Conservation (phyloP, 345 rosid genomes). For the Excoecaria cochinchinensis region DNA sequence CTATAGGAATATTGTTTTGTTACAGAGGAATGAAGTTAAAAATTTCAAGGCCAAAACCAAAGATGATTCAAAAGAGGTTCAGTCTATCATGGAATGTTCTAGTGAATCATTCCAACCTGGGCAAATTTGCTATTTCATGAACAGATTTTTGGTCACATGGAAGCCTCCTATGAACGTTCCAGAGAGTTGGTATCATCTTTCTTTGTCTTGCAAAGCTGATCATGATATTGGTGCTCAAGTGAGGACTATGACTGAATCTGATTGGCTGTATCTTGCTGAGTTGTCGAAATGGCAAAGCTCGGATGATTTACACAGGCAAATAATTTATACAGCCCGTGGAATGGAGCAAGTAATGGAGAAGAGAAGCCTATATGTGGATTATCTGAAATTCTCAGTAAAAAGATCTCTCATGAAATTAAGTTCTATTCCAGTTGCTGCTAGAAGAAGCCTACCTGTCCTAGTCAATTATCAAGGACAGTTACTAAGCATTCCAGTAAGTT, state of each 20-base stretch:
- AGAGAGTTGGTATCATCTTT: constrained; percentile 12
- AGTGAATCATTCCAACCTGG: constrained; percentile 45
- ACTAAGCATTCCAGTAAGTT: constrained; percentile 67
- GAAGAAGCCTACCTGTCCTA: constrained; percentile 80
- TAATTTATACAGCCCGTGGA: background rate
- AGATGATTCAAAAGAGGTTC: constrained; percentile 25
- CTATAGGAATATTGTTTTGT: constrained; percentile 36
- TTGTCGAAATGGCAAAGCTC: constrained; percentile 38
- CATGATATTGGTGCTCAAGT: constrained; percentile 41
- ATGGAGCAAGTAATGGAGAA: constrained; percentile 18
- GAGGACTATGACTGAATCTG: constrained; percentile 68
- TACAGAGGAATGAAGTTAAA: constrained; percentile 64
- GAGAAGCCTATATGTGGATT: constrained; percentile 16
- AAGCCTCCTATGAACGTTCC: constrained; percentile 20
- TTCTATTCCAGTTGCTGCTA: constrained; percentile 62
- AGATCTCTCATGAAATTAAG: constrained; percentile 50
- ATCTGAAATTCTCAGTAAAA: no score
- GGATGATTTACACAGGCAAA: constrained; percentile 29
- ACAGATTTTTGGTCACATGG: constrained; percentile 74
- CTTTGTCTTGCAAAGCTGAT: constrained; percentile 32
- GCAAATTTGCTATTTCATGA: constrained; percentile 62
- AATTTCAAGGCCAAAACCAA: constrained; percentile 51
- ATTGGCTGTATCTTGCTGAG: constrained; percentile 78
- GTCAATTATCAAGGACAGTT: constrained; percentile 33
- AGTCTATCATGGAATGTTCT: constrained; percentile 18